These are phyloP conservation scores for Tephrocybe sp. DNA, from an alignment of 768 basidiomycete genomes.

Conservation along the genomic window DNA sequence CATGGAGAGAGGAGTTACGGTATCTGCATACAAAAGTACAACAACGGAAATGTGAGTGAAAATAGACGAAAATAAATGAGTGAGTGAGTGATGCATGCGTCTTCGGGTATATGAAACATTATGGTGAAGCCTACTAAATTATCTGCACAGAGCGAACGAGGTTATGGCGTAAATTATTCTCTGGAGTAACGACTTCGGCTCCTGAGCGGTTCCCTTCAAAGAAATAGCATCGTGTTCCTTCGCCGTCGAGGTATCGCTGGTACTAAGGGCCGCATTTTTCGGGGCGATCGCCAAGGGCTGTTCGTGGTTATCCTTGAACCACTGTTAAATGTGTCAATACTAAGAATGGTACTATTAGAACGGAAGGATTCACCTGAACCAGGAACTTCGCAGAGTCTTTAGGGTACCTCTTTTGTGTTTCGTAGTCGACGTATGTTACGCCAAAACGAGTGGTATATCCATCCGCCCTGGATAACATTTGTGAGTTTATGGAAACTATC, in stretches of 20 bases:
- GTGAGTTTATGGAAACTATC: neutral
- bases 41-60: no score
- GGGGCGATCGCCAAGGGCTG: neutral
- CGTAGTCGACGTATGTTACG: slow-evolving; percentile 57
- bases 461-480: slow-evolving; percentile 39
- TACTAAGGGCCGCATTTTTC: neutral
- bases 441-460: slow-evolving; percentile 57
- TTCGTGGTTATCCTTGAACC: slow-evolving; percentile 33
- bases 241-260: neutral
- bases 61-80: no score
- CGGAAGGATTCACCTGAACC: slow-evolving; percentile 40
- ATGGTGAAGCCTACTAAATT: no score
- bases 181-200: neutral
- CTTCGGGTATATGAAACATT: no score
- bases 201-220: neutral
- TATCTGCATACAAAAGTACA: no score
- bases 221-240: neutral
- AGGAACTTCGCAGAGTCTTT: slow-evolving; percentile 60
- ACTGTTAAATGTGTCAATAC: slow-evolving; percentile 23
- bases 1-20: no score
- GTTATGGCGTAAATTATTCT: neutral
- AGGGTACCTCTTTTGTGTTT: slow-evolving; percentile 52
- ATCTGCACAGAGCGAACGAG: neutral
- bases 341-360: neutral
- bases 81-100: no score